These are phyloP conservation scores for Penicillium sp. DNA, from an alignment of 2,329 filamentous ascomycete species.

Conservation along the genomic window DNA sequence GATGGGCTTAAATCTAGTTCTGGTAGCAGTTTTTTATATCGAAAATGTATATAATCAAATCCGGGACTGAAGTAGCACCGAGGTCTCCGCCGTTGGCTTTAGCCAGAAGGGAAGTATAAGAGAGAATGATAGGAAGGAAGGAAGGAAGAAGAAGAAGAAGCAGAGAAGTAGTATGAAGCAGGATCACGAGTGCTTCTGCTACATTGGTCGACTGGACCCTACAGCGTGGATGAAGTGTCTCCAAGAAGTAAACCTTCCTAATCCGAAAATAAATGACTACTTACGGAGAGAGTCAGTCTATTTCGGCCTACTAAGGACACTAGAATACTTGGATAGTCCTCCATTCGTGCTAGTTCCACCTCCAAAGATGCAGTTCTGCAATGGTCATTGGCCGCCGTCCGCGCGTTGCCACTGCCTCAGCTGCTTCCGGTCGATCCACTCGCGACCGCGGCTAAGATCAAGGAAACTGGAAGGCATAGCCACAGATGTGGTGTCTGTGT, in stretches of 20 bases:
- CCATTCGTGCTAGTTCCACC: too few relatives aligned
- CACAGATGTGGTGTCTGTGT: neutral
- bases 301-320: neutral
- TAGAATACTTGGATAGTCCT: neutral
- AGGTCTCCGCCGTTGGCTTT: neutral
- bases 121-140: too few relatives aligned
- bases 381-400: constrained; percentile 14
- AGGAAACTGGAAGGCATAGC: neutral
- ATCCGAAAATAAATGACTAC: neutral
- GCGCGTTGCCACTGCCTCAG: constrained; percentile 13
- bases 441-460: neutral
- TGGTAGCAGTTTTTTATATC: too few relatives aligned
- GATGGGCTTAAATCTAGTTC: too few relatives aligned
- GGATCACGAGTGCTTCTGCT: too few relatives aligned
- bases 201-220: too few relatives aligned
- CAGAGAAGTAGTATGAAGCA: too few relatives aligned
- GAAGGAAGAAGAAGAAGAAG: too few relatives aligned
- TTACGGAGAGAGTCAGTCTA: neutral
- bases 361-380: neutral
- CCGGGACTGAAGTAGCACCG: neutral
- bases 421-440: constrained; percentile 14
- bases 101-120: too few relatives aligned
- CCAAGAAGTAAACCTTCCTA: neutral
- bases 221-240: too few relatives aligned
- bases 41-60: too few relatives aligned